Conservation (phyloP, 306 rosid genomes). For the Coriaria nepalensis region DNA sequence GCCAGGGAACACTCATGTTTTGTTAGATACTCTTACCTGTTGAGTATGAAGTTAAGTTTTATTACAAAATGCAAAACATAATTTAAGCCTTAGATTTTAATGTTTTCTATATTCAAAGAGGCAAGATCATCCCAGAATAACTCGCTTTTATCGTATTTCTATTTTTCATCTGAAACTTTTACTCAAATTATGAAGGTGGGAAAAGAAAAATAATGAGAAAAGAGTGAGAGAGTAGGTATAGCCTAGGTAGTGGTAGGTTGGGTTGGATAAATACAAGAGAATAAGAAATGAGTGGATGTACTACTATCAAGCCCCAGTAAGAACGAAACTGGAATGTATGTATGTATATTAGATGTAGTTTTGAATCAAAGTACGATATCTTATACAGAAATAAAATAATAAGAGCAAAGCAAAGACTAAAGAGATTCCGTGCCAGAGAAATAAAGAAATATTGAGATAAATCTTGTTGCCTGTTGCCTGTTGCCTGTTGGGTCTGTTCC, state of each 20-base stretch:
- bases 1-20: no score
- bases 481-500: conserved; percentile 26
- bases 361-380: no score
- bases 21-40: not conserved
- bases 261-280: conserved; percentile 14
- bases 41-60: not conserved
- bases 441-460: not conserved
- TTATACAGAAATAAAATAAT: not conserved
- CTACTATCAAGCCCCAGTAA: conserved; percentile 35
- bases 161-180: no score
- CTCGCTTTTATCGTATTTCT: no score
- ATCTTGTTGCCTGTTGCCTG: not conserved
- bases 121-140: no score
- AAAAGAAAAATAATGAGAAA: not conserved
- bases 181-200: no score
- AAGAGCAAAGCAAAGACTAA: conserved; percentile 7
- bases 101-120: no score
- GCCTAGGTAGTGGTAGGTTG: no score
- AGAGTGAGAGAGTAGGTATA: not conserved
- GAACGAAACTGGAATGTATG: no score
- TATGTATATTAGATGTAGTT: no score
- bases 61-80: no score
- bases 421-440: conserved; percentile 40
- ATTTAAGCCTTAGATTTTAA: no score
- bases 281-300: conserved; percentile 42